phyloP scores from a whole-genome alignment of 805 yeast species.

The Ascoidea tarda region DNA sequence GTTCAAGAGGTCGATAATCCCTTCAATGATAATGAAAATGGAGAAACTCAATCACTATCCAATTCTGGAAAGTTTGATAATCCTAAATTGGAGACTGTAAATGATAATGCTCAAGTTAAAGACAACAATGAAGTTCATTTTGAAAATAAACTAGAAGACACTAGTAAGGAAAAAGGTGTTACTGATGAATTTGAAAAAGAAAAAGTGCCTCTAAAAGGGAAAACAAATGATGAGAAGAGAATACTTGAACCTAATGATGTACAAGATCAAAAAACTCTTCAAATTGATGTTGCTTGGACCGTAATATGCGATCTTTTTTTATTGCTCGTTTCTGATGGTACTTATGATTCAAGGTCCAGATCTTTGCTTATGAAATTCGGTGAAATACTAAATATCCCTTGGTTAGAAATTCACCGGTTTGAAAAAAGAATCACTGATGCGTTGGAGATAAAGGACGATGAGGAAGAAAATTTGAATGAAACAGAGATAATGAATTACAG shows the following conservation, averaged over 20 bases:
- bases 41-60: slow-evolving; percentile 6
- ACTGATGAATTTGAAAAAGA: neutral
- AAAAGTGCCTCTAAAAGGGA: neutral
- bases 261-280: slow-evolving; percentile 23
- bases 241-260: slow-evolving; percentile 20
- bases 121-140: neutral
- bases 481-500: slow-evolving; percentile 53
- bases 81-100: slow-evolving; percentile 8
- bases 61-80: slow-evolving; percentile 7
- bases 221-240: slow-evolving; percentile 5
- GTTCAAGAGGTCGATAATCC: slow-evolving; percentile 39
- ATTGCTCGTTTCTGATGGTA: slow-evolving; percentile 65
- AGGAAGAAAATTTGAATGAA: slow-evolving; percentile 70
- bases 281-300: slow-evolving; percentile 85
- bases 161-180: neutral
- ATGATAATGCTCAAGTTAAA: slow-evolving; percentile 4
- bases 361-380: slow-evolving; percentile 65
- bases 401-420: slow-evolving; percentile 72
- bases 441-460: slow-evolving; percentile 72
- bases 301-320: slow-evolving; percentile 82
- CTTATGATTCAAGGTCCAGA: slow-evolving; percentile 82
- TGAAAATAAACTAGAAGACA: slow-evolving; percentile 1
- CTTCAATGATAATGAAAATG: slow-evolving; percentile 16
- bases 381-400: slow-evolving; percentile 35
- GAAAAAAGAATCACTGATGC: slow-evolving; percentile 87